Base-by-base conservation (phyloP, 306 rosid species). In the Oxytropis ochrocephala region DNA sequence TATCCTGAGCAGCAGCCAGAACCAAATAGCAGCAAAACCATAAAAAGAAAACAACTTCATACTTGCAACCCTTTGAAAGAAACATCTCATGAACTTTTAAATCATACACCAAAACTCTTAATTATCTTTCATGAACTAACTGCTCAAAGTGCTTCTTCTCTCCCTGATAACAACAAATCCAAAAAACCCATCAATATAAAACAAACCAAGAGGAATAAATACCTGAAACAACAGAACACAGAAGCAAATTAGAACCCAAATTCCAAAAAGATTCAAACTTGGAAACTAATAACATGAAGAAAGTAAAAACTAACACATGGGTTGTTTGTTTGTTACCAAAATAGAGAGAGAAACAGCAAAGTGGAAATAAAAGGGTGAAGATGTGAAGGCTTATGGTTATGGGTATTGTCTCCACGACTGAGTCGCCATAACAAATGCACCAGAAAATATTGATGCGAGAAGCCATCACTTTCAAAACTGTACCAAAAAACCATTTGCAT, bases 11-110 rank as follows among this genome's bases (percentile, higher is more conserved):
- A 49, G 73, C 67, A 33, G 44, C 83, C 27, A 67, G 69, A 12
- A 57, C 77, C 18, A 81, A 74, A 76, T 69, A 84, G 78, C 81
- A 93, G 13, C 77, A 79, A 71, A 86, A 84, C 79, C 79, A 83
- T 67, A 82, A 13, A 47, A 63, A 38, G 75, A 82, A 57, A 57
- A 83, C n/a, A 52, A 69, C 61, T 69, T 29, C 78, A 78, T 11
- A 78, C 24, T 59, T 52, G 81, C 83, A 77, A 54, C 77, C 75
- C 76, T 64, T 82, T 64, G 84, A 75, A 44, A 19, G 85, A 88
- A 53, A 42, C 98, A 93, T 90, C 83, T 56, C 66, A 19, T 62
- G 29, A 73, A 64, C 5, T 9, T 7, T 73, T 30, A 78, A 62
- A 41, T 27, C 58, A 61, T 74, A 65, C 12, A 75, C 51, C 50